Conservation (phyloP, 2,329 filamentous ascomycete genomes). For the Elsinoe fawcettii region DNA sequence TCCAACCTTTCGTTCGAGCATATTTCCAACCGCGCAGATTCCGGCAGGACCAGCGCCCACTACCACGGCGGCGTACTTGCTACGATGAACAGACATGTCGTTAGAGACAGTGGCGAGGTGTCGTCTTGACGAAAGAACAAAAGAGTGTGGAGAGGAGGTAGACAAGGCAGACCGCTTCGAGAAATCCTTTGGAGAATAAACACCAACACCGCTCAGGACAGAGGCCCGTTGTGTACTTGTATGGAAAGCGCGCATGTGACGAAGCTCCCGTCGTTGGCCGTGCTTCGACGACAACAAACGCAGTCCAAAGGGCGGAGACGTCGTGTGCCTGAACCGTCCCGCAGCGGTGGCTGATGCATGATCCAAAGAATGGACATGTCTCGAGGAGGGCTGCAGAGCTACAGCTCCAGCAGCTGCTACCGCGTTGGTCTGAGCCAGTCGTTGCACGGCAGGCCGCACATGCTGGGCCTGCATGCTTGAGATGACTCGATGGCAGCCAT, state of each 20-base stretch:
- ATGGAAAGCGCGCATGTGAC: conserved; percentile 10
- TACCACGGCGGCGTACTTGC: conserved; percentile 46
- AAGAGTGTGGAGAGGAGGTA: background rate
- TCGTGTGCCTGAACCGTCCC: conserved; percentile 11
- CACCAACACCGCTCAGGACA: background rate
- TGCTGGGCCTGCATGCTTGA: background rate
- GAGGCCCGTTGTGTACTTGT: conserved; percentile 1
- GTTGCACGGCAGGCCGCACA: conserved; percentile 4
- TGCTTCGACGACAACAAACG: conserved; percentile 13
- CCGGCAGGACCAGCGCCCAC: conserved; percentile 54
- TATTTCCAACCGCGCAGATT: conserved; percentile 53
- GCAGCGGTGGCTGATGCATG: conserved; percentile 7
- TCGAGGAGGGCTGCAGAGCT: background rate
- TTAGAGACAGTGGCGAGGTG: conserved; percentile 3
- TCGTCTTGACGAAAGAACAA: background rate
- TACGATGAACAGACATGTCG: conserved; percentile 20
- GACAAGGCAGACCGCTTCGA: background rate
- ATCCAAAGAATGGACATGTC: background rate
- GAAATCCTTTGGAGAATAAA: background rate
- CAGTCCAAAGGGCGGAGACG: background rate
- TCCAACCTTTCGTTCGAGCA: conserved; percentile 47
- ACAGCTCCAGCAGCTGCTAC: background rate
- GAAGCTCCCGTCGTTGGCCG: background rate
- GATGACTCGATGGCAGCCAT: conserved; percentile 4
- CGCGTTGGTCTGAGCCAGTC: conserved; percentile 1